phyloP scores from a whole-genome alignment of 176 grass and related monocot species.

The Guadua angustifolia region DNA sequence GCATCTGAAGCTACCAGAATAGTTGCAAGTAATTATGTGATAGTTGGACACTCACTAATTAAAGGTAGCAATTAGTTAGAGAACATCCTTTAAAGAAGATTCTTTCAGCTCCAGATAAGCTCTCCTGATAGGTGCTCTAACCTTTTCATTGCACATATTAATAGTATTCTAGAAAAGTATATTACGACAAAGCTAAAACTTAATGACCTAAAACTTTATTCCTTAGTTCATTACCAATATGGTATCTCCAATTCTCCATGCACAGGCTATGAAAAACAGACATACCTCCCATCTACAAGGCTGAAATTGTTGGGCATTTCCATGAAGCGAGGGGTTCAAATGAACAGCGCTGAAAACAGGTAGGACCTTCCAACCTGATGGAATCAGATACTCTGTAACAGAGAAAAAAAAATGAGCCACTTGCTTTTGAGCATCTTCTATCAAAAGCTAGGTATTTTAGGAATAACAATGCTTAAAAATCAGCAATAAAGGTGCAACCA shows the following conservation, averaged over 20 bases:
- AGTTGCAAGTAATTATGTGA: constrained; percentile 54
- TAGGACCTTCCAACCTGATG: constrained; percentile 96
- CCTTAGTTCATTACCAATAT: not conserved
- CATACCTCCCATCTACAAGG: constrained; percentile 88
- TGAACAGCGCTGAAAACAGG: constrained; percentile 86
- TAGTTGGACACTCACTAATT: constrained; percentile 61
- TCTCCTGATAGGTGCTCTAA: constrained; percentile 41
- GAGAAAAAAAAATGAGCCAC: constrained; percentile 50
- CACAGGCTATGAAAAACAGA: not conserved
- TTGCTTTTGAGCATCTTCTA: constrained; percentile 63
- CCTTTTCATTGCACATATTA: constrained; percentile 41
- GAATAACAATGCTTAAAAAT: constrained; percentile 60
- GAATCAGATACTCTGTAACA: constrained; percentile 92
- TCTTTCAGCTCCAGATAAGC: constrained; percentile 55
- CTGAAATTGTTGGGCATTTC: constrained; percentile 66
- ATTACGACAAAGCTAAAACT: constrained; percentile 48
- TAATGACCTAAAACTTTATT: constrained; percentile 20
- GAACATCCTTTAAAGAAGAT: constrained; percentile 61
- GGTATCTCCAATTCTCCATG: not conserved
- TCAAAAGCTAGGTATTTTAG: constrained; percentile 55
- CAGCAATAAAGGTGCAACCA: constrained; percentile 40
- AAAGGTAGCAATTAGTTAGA: constrained; percentile 64
- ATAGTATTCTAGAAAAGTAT: constrained; percentile 16
- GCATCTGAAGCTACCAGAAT: constrained; percentile 56
- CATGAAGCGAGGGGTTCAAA: constrained; percentile 75